A percentile compares a stretch with the other conserved stretches of the same genome.
These are phyloP conservation scores for Trichosporon ovoides DNA, from an alignment of 1,284 basidiomycete genomes.

Conservation along the genomic window DNA sequence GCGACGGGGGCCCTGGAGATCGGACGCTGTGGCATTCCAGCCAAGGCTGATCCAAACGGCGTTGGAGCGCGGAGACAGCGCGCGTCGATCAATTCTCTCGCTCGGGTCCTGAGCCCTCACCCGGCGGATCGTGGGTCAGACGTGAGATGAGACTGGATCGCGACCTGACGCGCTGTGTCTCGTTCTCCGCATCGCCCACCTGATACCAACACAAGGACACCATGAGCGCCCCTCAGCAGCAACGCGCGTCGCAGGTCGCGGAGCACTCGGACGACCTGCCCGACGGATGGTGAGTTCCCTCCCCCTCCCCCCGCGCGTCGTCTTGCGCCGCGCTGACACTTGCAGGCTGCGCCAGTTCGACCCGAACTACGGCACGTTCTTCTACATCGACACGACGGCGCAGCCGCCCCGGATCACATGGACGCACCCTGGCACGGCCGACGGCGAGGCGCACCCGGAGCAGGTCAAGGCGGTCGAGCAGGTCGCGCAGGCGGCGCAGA, in stretches of 20 bases:
- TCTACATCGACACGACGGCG: conserved; percentile 34
- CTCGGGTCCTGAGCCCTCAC: no score
- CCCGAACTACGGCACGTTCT: conserved; percentile 5
- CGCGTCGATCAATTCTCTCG: no score
- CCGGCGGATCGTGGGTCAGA: no score
- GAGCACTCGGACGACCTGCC: conserved; percentile 17
- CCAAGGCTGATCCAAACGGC: no score
- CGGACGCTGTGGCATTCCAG: no score
- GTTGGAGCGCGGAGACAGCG: no score
- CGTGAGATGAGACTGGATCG: no score
- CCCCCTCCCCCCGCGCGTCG: not conserved
- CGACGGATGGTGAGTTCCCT: conserved; percentile 11
- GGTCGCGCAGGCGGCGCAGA: conserved; percentile 8
- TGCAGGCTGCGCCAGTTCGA: conserved; percentile 7
- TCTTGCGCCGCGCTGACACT: not conserved
- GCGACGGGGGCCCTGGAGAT: no score
- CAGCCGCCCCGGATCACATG: conserved; percentile 37
- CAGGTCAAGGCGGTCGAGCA: conserved; percentile 24
- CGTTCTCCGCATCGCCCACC: no score
- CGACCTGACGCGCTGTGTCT: no score
- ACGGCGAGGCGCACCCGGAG: conserved; percentile 36
- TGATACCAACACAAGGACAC: no score
- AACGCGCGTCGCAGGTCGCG: not conserved
- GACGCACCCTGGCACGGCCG: conserved; percentile 28
- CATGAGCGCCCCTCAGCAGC: no score